These are phyloP conservation scores for Russula compacta DNA, from an alignment of 768 basidiomycete genomes.

Conservation along the genomic window DNA sequence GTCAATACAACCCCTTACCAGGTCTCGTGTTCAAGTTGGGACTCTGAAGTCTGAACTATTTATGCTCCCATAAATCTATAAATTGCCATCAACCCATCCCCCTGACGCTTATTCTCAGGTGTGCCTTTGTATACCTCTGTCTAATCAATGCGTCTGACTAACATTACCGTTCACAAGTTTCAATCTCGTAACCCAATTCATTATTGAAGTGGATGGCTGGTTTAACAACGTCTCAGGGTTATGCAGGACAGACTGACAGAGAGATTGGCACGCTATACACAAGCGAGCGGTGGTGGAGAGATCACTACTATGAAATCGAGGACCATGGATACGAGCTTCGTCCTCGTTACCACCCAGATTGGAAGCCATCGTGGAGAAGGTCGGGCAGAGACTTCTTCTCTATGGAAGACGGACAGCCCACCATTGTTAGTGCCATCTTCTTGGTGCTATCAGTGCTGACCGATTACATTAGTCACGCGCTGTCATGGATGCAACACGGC, in stretches of 20 bases:
- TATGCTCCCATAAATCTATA: neutral
- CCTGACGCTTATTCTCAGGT: neutral
- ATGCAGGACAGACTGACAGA: neutral
- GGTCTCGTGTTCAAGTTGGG: neutral
- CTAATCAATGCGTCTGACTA: neutral
- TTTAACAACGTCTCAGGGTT: neutral
- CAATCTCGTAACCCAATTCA: neutral
- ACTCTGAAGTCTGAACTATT: neutral
- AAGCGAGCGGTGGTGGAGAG: constrained; percentile 13
- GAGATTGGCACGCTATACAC: neutral
- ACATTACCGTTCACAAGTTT: neutral
- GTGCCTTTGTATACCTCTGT: neutral
- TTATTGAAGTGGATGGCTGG: neutral
- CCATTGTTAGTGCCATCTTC: neutral
- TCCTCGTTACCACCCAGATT: constrained; percentile 10
- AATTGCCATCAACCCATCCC: neutral
- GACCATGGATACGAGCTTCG: constrained; percentile 11
- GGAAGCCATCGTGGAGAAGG: constrained; percentile 12
- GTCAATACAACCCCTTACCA: too few relatives aligned
- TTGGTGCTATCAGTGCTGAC: neutral
- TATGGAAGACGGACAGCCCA: constrained; percentile 7
- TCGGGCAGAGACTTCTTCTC: constrained; percentile 2
- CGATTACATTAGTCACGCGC: neutral
- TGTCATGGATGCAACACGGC: constrained; percentile 19
- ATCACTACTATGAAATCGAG: neutral